phyloP scores from a whole-genome alignment of 257 asterid genomes.

The Capsicum baccatum region DNA sequence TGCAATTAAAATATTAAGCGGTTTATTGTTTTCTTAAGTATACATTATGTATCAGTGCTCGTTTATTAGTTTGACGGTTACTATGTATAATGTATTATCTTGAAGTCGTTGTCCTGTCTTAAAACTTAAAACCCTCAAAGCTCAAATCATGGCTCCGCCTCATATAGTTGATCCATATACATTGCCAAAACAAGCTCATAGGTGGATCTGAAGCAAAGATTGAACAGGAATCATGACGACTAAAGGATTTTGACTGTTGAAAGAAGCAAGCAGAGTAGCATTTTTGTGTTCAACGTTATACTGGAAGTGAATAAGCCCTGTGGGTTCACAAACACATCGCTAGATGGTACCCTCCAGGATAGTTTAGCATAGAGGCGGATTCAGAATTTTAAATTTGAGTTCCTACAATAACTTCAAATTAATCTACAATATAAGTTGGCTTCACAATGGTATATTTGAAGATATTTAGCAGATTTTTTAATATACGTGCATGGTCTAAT shows the following conservation, averaged over 20 bases:
- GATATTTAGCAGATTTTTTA: no score
- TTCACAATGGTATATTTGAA: no score
- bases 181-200: neutral
- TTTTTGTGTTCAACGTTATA: neutral
- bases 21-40: no score
- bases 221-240: slow-evolving; percentile 10
- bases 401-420: neutral
- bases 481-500: neutral
- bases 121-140: no score
- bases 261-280: slow-evolving; percentile 14
- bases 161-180: no score
- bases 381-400: neutral
- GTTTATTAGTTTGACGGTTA: no score
- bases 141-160: no score
- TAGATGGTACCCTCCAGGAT: slow-evolving; percentile 20
- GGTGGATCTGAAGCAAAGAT: slow-evolving; percentile 26
- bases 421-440: no score
- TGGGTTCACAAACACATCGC: slow-evolving; percentile 29
- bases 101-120: no score
- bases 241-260: slow-evolving; percentile 32
- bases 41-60: no score
- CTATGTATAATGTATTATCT: no score
- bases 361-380: neutral
- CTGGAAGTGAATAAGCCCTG: slow-evolving; percentile 32
- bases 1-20: no score